Conservation (phyloP, 2,329 filamentous ascomycete genomes). For the Fusarium tanahbumbuense region DNA sequence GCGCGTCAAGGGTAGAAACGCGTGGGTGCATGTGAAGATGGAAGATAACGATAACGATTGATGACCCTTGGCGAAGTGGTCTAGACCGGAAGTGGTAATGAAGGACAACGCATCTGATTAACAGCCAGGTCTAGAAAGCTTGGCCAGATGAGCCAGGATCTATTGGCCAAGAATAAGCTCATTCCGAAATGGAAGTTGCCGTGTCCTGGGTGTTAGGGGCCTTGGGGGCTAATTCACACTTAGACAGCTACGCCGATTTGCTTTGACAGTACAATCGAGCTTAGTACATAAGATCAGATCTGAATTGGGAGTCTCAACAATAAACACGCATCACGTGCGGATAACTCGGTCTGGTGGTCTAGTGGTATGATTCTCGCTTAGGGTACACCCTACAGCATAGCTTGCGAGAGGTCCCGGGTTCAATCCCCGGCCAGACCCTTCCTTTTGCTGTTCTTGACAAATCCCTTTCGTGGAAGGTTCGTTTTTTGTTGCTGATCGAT, state of each 20-base stretch:
- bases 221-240: no score
- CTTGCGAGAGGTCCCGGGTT: conserved; percentile 61
- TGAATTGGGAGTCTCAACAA: not conserved
- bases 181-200: not conserved
- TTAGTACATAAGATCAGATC: no score
- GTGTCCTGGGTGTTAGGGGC: no score
- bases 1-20: not conserved
- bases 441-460: conserved; percentile 52
- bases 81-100: not conserved
- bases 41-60: no score
- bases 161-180: not conserved
- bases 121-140: not conserved
- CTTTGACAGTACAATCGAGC: no score
- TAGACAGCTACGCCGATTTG: no score
- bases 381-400: conserved; percentile 43
- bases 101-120: not conserved
- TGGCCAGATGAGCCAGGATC: not conserved
- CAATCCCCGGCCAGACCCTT: conserved; percentile 56
- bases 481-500: no score
- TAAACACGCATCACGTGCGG: conserved; percentile 2
- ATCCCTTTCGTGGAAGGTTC: no score
- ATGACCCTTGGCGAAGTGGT: not conserved
- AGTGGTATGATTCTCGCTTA: conserved; percentile 40
- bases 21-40: not conserved
- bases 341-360: conserved; percentile 31